Conservation (phyloP, 176 grass and related monocot genomes). For the Tillandsia fasciculata region DNA sequence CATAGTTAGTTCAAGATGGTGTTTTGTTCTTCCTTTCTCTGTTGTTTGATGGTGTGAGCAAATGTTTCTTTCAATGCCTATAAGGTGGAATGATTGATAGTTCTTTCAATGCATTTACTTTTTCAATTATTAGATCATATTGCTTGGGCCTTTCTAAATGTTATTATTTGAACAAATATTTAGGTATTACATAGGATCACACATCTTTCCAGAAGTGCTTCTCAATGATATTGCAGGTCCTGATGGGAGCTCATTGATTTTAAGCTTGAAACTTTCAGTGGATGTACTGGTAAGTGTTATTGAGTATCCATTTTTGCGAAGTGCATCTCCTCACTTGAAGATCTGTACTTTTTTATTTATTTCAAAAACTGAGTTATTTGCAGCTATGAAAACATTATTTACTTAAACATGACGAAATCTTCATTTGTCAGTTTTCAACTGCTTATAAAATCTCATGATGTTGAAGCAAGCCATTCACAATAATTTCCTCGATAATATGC, state of each 20-base stretch:
- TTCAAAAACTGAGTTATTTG: not conserved
- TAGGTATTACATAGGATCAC: conserved; percentile 83
- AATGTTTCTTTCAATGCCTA: no score
- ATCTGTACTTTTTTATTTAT: not conserved
- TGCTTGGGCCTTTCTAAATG: not conserved
- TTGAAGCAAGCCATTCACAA: not conserved
- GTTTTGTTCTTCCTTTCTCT: no score
- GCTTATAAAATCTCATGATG: not conserved
- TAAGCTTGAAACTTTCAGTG: conserved; percentile 91
- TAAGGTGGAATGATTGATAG: no score
- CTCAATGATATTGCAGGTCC: conserved; percentile 94
- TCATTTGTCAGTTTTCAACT: not conserved
- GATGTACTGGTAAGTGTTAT: conserved; percentile 76
- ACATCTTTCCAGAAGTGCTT: conserved; percentile 84
- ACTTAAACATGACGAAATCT: no score
- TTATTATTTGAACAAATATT: not conserved
- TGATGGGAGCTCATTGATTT: conserved; percentile 66
- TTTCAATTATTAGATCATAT: not conserved
- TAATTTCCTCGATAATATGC: no score
- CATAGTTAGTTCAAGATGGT: no score
- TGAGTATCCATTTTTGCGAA: not conserved
- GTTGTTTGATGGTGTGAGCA: no score
- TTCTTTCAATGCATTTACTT: no score
- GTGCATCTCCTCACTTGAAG: not conserved
- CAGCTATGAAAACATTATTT: no score